Evolutionary conservation across 768 basidiomycete species (phyloP).

Genomic region (Lentinus brumalis): DNA sequence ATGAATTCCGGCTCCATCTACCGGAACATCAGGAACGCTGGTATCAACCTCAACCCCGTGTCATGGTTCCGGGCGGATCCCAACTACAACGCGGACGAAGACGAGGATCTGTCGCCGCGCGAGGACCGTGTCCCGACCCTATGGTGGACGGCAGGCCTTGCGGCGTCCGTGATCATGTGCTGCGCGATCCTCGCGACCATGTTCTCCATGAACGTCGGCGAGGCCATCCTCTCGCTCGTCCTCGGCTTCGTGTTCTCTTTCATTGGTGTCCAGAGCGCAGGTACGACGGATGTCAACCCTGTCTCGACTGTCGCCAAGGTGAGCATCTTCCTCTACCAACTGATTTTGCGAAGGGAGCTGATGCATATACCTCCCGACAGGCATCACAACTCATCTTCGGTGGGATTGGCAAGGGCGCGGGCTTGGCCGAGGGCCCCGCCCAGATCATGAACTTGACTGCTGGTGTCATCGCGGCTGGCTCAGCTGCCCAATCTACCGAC

Average conservation of each 20-base stretch:
- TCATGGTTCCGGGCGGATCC: slow-evolving; percentile 24
- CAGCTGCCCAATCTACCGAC: slow-evolving; percentile 59
- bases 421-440: slow-evolving; percentile 36
- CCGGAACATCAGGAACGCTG: slow-evolving; percentile 13
- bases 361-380: slow-evolving; percentile 16
- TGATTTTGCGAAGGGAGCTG: neutral
- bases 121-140: slow-evolving; percentile 56
- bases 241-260: slow-evolving; percentile 69
- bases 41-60: slow-evolving; percentile 14
- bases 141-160: slow-evolving; percentile 58
- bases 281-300: slow-evolving; percentile 64
- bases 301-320: slow-evolving; percentile 58
- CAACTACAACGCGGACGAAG: slow-evolving; percentile 36
- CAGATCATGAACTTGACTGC: slow-evolving; percentile 52
- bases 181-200: slow-evolving; percentile 55
- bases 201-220: slow-evolving; percentile 60
- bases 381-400: slow-evolving; percentile 69
- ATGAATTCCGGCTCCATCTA: slow-evolving; percentile 42
- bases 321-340: neutral
- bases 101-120: slow-evolving; percentile 53
- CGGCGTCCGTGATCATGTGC: slow-evolving; percentile 49
- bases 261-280: slow-evolving; percentile 62
- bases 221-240: slow-evolving; percentile 56
- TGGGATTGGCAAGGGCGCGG: slow-evolving; percentile 53
- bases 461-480: slow-evolving; percentile 55